Evolutionary conservation across 768 basidiomycete species (phyloP).

Genomic region (Mycena chlorophos): DNA sequence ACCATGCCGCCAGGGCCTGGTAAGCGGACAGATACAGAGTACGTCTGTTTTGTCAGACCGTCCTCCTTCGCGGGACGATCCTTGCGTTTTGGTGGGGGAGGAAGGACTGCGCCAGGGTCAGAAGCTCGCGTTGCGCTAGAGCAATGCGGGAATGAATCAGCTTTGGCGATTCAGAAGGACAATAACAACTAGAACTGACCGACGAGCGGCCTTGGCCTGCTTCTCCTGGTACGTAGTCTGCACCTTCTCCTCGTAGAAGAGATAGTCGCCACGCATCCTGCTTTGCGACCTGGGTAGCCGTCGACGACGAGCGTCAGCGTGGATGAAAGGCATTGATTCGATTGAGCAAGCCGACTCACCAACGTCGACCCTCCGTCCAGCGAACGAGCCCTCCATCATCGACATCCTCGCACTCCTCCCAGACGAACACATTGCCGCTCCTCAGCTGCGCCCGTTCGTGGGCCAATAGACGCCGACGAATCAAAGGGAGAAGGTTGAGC

Average conservation of each 20-base stretch:
- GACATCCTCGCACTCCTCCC: slow-evolving; percentile 72
- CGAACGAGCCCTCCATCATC: slow-evolving; percentile 64
- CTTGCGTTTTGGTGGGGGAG: slow-evolving; percentile 66
- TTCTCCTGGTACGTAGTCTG: slow-evolving; percentile 74
- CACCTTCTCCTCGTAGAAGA: slow-evolving; percentile 84
- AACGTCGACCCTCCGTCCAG: slow-evolving; percentile 83
- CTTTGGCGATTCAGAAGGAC: not conserved
- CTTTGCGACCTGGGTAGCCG: slow-evolving; percentile 1
- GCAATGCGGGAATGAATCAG: slow-evolving; percentile 11
- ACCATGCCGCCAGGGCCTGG: slow-evolving; percentile 51
- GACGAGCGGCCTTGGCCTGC: slow-evolving; percentile 73
- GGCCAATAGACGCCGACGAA: slow-evolving; percentile 67
- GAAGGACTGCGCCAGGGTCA: slow-evolving; percentile 53
- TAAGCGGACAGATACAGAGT: slow-evolving; percentile 72
- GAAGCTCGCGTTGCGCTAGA: slow-evolving; percentile 22
- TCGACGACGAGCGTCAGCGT: too few species aligned
- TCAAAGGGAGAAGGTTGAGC: slow-evolving; percentile 65
- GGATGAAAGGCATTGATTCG: too few species aligned
- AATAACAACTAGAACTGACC: slow-evolving; percentile 41
- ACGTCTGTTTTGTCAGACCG: slow-evolving; percentile 85
- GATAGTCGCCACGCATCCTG: slow-evolving; percentile 77
- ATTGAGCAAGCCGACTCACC: slow-evolving; percentile 44
- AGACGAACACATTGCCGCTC: slow-evolving; percentile 80
- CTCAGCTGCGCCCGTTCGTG: slow-evolving; percentile 67
- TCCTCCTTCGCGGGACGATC: slow-evolving; percentile 77